These are phyloP conservation scores for Hirsutella thompsonii DNA, from an alignment of 2,329 filamentous ascomycete species.

Conservation along the genomic window DNA sequence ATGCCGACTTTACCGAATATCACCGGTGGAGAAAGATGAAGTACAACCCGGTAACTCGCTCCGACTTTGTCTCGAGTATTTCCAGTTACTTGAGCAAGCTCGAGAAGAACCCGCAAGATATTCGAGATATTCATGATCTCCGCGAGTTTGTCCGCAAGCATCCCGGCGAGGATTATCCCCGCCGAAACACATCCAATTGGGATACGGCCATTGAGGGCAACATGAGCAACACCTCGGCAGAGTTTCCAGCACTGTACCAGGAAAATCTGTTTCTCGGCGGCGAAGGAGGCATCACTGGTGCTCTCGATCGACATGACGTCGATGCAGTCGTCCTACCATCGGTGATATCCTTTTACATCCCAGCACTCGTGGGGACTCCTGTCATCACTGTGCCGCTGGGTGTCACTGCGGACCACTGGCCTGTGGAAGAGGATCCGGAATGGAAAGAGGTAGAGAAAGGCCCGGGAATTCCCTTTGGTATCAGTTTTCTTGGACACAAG, in stretches of 20 bases:
- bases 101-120: background rate
- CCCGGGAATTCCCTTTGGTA: slow-evolving; percentile 47
- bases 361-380: slow-evolving; percentile 45
- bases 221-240: slow-evolving; percentile 38
- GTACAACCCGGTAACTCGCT: slow-evolving; percentile 6
- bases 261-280: slow-evolving; percentile 37
- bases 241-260: slow-evolving; percentile 47
- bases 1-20: slow-evolving; percentile 5
- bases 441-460: slow-evolving; percentile 36
- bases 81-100: background rate
- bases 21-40: background rate
- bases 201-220: slow-evolving; percentile 35
- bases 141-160: background rate
- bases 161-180: slow-evolving; percentile 39
- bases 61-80: slow-evolving; percentile 36
- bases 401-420: slow-evolving; percentile 35
- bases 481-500: slow-evolving; percentile 47
- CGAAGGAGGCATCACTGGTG: slow-evolving; percentile 44
- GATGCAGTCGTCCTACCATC: slow-evolving; percentile 52
- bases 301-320: slow-evolving; percentile 40
- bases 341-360: slow-evolving; percentile 27
- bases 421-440: slow-evolving; percentile 28
- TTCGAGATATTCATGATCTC: background rate
- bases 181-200: slow-evolving; percentile 43
- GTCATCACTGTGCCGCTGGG: slow-evolving; percentile 53